Percentiles rank a stretch among this genome's conserved stretches.
phyloP scores from a whole-genome alignment of 352 stramenopile genomes.

The Elongisporangium anandrum region DNA sequence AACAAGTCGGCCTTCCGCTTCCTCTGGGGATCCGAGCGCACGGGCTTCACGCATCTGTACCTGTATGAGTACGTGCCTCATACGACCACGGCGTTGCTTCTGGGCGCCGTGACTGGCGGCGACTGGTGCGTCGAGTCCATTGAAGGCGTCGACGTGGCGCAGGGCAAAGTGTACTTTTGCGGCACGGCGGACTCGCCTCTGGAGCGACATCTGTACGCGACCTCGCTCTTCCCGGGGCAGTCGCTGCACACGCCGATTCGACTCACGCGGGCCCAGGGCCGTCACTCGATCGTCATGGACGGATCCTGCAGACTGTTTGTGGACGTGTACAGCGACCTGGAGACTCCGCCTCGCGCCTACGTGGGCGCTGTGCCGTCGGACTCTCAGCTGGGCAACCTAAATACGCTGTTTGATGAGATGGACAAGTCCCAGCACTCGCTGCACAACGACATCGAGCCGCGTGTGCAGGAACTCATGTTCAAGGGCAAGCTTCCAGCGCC shows the following conservation, averaged over 20 bases:
- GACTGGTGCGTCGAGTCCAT: constrained; percentile 80
- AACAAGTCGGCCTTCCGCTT: constrained; percentile 90
- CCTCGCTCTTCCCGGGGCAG: constrained; percentile 44
- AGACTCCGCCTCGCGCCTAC: constrained; percentile 52
- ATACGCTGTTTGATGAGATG: constrained; percentile 36
- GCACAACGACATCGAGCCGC: constrained; percentile 56
- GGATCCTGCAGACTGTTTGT: constrained; percentile 72
- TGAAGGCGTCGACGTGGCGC: constrained; percentile 71
- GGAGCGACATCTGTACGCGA: constrained; percentile 91
- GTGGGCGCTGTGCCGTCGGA: constrained; percentile 52
- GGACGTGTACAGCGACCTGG: constrained; percentile 79
- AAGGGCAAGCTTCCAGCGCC: constrained; percentile 53
- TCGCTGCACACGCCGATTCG: constrained; percentile 47
- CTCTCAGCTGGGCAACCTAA: constrained; percentile 22
- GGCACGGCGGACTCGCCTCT: constrained; percentile 83
- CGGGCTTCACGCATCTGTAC: constrained; percentile 95
- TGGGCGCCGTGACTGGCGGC: constrained; percentile 63
- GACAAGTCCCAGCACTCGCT: constrained; percentile 39
- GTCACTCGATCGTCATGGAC: constrained; percentile 92
- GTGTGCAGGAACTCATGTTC: constrained; percentile 41
- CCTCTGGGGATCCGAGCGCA: constrained; percentile 92
- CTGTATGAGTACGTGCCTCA: constrained; percentile 88
- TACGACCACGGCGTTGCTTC: constrained; percentile 25
- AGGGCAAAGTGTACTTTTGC: constrained; percentile 86
- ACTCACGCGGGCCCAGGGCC: constrained; percentile 76